Base-by-base conservation (phyloP, 257 asterid species). In the Solanum chmielewskii region DNA sequence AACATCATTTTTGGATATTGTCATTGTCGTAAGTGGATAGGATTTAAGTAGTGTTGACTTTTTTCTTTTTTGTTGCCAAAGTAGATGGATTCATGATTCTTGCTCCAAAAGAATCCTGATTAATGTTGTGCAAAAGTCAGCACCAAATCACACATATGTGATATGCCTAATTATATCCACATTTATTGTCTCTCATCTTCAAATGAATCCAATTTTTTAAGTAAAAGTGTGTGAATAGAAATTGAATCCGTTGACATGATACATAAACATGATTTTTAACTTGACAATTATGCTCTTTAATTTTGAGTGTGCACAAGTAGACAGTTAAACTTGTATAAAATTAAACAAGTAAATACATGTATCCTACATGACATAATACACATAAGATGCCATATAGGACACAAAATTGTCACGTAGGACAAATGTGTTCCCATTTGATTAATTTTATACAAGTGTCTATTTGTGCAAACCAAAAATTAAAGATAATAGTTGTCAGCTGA, bases 1-100 rank as follows among this genome's bases (percentile, higher is more conserved):
- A 37, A 74, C 49, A 73, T 73, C 49, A 74, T 56, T 56, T 56
- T 56, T 37, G 52, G 52, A 16, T 33, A 16, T 70, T 70, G 44
- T 31, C 25, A 70, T 70, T 70, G 44, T 31, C 44, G 25, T 18
- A 70, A 70, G 74, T 68, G 74, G 74, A 27, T 68, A 68, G 74
- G 39, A 27, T 27, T 68, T 37, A 68, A 33, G 45, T 7, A 35
- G 45, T 73, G 27, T 42, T 73, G 80, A 35, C 80, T 73, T 73
- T 35, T 71, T 35, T 27, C 20, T 6, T n/a, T 73, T 4, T 73
- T 35, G n/a, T 7, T 13, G 74, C 74, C 39, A 68, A 70, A 33
- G 77, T 31, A 31, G 77, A 70, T 35, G 47, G 80, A 73, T 4
- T 73, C 80, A 73, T 70, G 77, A 70, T 70, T 70, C 77, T 70